These are phyloP conservation scores for Boletus tomentosulus DNA, from an alignment of 768 basidiomycete species.

Conservation along the genomic window DNA sequence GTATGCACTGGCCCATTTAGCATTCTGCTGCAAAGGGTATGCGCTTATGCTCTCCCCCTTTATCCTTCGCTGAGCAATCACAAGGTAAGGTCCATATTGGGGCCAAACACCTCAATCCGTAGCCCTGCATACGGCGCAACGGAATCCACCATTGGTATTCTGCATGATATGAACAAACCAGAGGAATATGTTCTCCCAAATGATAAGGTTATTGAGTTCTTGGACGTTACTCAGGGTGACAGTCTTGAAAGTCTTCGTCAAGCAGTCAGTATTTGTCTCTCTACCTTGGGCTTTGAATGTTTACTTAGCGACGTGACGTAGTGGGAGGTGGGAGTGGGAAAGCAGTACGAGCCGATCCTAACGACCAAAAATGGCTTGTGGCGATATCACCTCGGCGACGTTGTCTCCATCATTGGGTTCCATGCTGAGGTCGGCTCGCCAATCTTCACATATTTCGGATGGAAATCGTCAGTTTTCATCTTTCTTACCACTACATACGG, in stretches of 20 bases:
- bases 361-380: conserved; percentile 22
- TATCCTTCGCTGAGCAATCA: too few species aligned
- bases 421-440: conserved; percentile 3
- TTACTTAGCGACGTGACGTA: neutral
- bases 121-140: conserved; percentile 9
- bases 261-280: conserved; percentile 7
- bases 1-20: too few species aligned
- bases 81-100: conserved; percentile 14
- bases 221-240: conserved; percentile 11
- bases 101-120: neutral
- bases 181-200: conserved; percentile 8
- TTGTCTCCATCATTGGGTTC: conserved; percentile 15
- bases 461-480: conserved; percentile 12
- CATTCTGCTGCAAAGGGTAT: too few species aligned
- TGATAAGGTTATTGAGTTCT: conserved; percentile 11
- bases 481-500: too few species aligned
- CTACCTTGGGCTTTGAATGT: neutral
- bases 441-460: conserved; percentile 12
- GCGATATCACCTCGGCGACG: conserved; percentile 19
- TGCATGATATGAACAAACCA: neutral
- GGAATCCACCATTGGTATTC: conserved; percentile 2
- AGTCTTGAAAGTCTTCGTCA: conserved; percentile 13
- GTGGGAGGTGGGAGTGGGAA: conserved; percentile 16
- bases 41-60: too few species aligned
- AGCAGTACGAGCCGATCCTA: conserved; percentile 16